Evolutionary conservation across 495 filamentous ascomycete species (phyloP).

Genomic region (Astrocystis sublimbata): DNA sequence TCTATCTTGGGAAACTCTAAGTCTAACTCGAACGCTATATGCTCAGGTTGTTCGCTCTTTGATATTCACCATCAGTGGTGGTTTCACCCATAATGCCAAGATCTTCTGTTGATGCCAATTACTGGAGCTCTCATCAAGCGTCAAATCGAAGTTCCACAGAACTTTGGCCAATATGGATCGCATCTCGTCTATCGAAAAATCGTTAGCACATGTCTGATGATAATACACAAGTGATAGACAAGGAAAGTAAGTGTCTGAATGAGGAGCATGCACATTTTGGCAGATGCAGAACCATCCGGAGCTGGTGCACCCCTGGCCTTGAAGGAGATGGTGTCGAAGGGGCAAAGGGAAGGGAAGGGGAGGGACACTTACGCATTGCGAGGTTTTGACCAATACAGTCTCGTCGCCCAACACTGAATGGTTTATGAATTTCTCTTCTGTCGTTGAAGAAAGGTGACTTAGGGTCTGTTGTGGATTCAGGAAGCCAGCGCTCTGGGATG

Average conservation of each 20-base stretch:
- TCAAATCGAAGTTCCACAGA: slow-evolving; percentile 54
- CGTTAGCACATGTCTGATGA: not conserved
- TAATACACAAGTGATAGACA: not conserved
- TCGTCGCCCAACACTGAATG: slow-evolving; percentile 59
- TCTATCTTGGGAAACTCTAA: not conserved
- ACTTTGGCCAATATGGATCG: slow-evolving; percentile 52
- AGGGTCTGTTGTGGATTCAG: slow-evolving; percentile 37
- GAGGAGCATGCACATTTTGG: not conserved
- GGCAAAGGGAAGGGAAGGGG: not conserved
- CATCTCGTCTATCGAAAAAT: slow-evolving; percentile 39
- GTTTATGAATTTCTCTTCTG: slow-evolving; percentile 45
- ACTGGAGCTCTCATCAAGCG: slow-evolving; percentile 39
- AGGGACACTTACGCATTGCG: slow-evolving; percentile 31
- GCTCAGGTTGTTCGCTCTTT: slow-evolving; percentile 16
- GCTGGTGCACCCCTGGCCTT: not conserved
- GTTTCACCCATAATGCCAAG: slow-evolving; percentile 41
- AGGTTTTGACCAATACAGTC: slow-evolving; percentile 60
- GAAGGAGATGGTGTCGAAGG: not conserved
- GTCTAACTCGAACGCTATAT: slow-evolving; percentile 2
- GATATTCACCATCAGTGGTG: slow-evolving; percentile 29
- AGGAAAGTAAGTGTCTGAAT: not conserved
- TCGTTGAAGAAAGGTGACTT: slow-evolving; percentile 35
- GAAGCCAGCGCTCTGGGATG: slow-evolving; percentile 51
- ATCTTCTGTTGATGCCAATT: slow-evolving; percentile 32
- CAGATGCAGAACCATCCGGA: not conserved